Evolutionary conservation across 805 yeast species (phyloP), one percentile per base, ranked within the genome.

Genomic region (Hagleromyces aurorensis): DNA sequence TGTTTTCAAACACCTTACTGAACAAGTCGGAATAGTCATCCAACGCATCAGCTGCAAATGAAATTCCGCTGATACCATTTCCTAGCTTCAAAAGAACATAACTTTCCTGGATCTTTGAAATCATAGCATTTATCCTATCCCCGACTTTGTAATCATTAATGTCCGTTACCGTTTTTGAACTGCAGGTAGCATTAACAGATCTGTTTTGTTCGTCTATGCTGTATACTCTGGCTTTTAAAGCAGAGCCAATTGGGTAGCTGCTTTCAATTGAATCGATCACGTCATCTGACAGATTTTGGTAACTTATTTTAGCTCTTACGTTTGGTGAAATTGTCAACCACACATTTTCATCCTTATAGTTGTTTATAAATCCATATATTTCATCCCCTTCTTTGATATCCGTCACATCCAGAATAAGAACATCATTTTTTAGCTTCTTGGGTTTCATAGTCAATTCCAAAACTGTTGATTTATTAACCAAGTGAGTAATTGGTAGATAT

Each of bases 11-110:
- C 4, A 62, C 64, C 9, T 65, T 69, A 19, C 64, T 65, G 27
- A 80, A 55, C 26, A 68, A 64, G 21, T 66, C 58, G 19, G 74
- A 63, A 51, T 71, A 83, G 50, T 79, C 79, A 47, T 77, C 71
- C 41, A 81, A 61, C 5, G 93, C 85, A 52, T 85, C 95, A 3
- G 91, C 75, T 29, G 79, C 70, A 48, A 69, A 75, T 3, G 91
- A 68, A 32, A 77, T 65, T 34, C 53, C 62, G 19, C 68, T 65
- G 7, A 78, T 63, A 25, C 64, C 66, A 19, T 66, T 65, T n/a
- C 85, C 81, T 25, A 85, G 57, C 37, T 79, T 81, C 23, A 84
- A 78, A 41, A 80, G 55, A 22, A 83, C 75, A 42, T 67, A 73
- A 23, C 69, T 65, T 8, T 72, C 78, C 30, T 67, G 61, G 2